These are phyloP conservation scores for Talaromyces nanjingensis DNA, from an alignment of 495 filamentous ascomycete genomes.

Conservation along the genomic window DNA sequence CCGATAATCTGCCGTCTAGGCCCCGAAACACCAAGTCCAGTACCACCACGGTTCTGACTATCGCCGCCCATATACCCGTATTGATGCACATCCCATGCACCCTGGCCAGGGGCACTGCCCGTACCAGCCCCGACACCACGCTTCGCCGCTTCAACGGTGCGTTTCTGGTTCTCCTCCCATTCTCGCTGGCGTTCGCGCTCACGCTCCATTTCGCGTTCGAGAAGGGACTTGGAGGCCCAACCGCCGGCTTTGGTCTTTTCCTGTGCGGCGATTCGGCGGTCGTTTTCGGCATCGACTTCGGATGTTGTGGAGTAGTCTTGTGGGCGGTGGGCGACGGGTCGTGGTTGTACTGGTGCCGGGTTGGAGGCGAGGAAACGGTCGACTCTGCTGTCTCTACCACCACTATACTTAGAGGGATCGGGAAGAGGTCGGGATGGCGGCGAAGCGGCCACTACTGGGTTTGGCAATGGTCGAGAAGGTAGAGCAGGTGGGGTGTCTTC, in stretches of 20 bases:
- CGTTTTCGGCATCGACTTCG: conserved; percentile 64
- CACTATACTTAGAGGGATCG: conserved; percentile 39
- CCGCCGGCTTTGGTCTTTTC: conserved; percentile 65
- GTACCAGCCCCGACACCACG: conserved; percentile 31
- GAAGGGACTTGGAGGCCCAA: conserved; percentile 72
- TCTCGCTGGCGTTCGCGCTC: conserved; percentile 89
- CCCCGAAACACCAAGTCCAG: conserved; percentile 64
- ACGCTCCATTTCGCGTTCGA: conserved; percentile 94
- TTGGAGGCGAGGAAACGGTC: conserved; percentile 47
- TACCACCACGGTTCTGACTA: conserved; percentile 64
- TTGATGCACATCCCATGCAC: conserved; percentile 81
- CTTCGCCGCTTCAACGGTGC: conserved; percentile 50
- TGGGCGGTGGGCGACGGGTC: conserved; percentile 33
- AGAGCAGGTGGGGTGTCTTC: conserved; percentile 31
- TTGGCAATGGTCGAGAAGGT: conserved; percentile 36
- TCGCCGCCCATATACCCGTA: conserved; percentile 85
- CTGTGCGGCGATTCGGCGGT: conserved; percentile 55
- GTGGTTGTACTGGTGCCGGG: conserved; percentile 33
- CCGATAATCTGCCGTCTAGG: conserved; percentile 72
- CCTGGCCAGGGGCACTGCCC: conserved; percentile 49
- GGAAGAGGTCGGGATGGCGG: conserved; percentile 44
- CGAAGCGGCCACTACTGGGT: conserved; percentile 19
- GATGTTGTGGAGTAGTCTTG: conserved; percentile 53
- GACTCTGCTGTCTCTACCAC: conserved; percentile 25
- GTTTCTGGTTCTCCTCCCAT: conserved; percentile 89